Base-by-base conservation (phyloP, 129 eudicot species). In the Smallanthus sonchifolius region DNA sequence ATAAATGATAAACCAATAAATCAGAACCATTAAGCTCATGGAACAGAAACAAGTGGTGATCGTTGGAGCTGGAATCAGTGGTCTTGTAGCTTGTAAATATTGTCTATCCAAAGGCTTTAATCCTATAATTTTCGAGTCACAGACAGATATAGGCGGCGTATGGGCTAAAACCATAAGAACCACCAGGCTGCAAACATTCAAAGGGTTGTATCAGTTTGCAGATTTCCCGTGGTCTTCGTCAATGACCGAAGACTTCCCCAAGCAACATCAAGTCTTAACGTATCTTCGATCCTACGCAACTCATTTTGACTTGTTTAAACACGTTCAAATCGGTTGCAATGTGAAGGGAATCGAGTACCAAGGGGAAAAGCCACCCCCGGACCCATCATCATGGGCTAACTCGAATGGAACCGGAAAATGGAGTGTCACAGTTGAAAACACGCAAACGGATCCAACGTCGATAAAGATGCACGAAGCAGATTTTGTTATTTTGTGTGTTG, bases 31-130 rank as follows among this genome's bases (percentile, higher is more conserved):
- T 24, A 24, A 24, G 30, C 51, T 14, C 15, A 85, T 86, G 95
- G 90, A 79, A 54, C 80, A 69, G 52, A 80, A 80, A 49, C 69
- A 72, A 5, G 87, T 85, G 14, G 91, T 80, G 19, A 84, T 89
- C 15, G 73, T 86, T 15, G 92, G 92, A 49, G 96, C 96, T 2
- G 92, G 92, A n/a, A 83, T 86, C 6, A 86, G 96, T 32, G 96
- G 96, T 42, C 92, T 89, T 30, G 73, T 84, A 24, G 88, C 96
- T 48, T 89, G 96, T 11, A 89, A 89, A 55, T 89, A 89, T 37
- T 20, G 80, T 10, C 42, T 81, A 10, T 73, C 86, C 0, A 86
- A 84, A 74, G 97, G 92, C 35, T 80, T 84, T 35, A 42, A 42
- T 17, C 97, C 96, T 2, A 16, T 77, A 0, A 89, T 88, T 32